Conservation (phyloP, 192 early-diverging fungal genomes). For the Linnemannia hyalina region DNA sequence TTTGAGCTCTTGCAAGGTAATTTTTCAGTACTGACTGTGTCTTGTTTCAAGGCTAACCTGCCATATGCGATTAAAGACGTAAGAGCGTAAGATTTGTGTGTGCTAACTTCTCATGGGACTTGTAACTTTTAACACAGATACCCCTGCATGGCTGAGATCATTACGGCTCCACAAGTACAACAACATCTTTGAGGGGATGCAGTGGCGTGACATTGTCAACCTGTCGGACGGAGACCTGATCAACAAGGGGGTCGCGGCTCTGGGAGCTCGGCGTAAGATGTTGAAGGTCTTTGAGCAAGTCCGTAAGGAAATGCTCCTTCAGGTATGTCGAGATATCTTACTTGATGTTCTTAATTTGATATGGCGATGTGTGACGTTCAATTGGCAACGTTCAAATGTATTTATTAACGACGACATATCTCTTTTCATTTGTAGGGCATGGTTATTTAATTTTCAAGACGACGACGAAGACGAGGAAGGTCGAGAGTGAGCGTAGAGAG, state of each 20-base stretch:
- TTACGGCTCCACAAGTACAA: slow-evolving; percentile 98
- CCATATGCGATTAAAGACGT: too few species aligned
- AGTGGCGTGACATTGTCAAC: slow-evolving; percentile 92
- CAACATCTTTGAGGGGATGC: slow-evolving; percentile 84
- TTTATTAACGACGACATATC: too few species aligned
- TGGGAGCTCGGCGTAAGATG: slow-evolving; percentile 97
- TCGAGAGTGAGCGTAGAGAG: not conserved
- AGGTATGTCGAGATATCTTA: slow-evolving; percentile 13
- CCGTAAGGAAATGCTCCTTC: slow-evolving; percentile 55
- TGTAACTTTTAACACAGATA: slow-evolving; percentile 67
- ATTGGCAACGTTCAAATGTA: not conserved
- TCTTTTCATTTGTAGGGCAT: slow-evolving; percentile 6
- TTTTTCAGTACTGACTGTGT: not conserved
- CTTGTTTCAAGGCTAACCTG: not conserved
- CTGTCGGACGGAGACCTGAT: slow-evolving; percentile 86
- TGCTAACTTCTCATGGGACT: not conserved
- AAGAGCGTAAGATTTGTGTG: too few species aligned
- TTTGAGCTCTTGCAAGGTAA: slow-evolving; percentile 80
- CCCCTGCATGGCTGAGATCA: slow-evolving; percentile 92
- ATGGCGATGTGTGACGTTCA: not conserved
- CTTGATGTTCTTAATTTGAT: not conserved
- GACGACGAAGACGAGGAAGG: not conserved
- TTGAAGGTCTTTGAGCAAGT: slow-evolving; percentile 95
- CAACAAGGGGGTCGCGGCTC: slow-evolving; percentile 88
- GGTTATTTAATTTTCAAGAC: slow-evolving; percentile 9